phyloP scores from a whole-genome alignment of 2,329 filamentous ascomycete species.

The Alternaria sp. region DNA sequence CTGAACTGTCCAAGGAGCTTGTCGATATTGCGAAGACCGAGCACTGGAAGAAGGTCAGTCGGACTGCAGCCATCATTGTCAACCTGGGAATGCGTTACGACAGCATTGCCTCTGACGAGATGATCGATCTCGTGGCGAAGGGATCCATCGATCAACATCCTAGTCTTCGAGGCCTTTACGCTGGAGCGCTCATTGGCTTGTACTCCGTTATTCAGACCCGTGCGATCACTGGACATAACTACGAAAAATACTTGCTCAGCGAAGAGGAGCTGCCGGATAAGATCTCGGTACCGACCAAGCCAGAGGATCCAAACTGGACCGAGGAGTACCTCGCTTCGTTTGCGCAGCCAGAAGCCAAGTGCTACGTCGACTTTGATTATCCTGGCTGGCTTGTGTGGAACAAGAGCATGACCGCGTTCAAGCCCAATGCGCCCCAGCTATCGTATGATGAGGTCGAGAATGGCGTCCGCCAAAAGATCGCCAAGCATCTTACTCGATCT shows the following conservation, averaged over 20 bases:
- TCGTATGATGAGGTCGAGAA: slow-evolving; percentile 83
- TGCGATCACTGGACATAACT: slow-evolving; percentile 83
- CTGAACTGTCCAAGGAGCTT: slow-evolving; percentile 79
- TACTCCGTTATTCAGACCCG: slow-evolving; percentile 90
- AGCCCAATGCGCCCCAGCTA: slow-evolving; percentile 72
- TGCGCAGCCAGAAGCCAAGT: slow-evolving; percentile 77
- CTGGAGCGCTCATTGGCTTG: slow-evolving; percentile 74
- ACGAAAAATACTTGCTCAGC: slow-evolving; percentile 83
- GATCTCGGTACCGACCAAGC: slow-evolving; percentile 72
- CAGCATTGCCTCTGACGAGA: slow-evolving; percentile 77
- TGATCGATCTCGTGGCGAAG: slow-evolving; percentile 81
- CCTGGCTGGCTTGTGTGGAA: slow-evolving; percentile 98
- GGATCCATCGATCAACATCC: slow-evolving; percentile 93
- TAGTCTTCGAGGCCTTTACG: slow-evolving; percentile 79
- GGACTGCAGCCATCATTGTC: slow-evolving; percentile 88
- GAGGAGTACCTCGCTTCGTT: slow-evolving; percentile 79
- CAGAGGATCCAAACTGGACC: slow-evolving; percentile 78
- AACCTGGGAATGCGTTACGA: slow-evolving; percentile 94
- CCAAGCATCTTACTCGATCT: slow-evolving; percentile 75
- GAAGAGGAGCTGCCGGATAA: slow-evolving; percentile 80
- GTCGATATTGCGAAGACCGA: slow-evolving; percentile 77
- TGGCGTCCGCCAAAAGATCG: slow-evolving; percentile 77
- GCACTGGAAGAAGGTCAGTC: slow-evolving; percentile 95
- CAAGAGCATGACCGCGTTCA: slow-evolving; percentile 81
- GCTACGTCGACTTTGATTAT: slow-evolving; percentile 89